Evolutionary conservation across 2,329 filamentous ascomycete genomes (phyloP), one percentile per base, ranked within the genome.

Genomic region (Penicillium sclerotigenum): DNA sequence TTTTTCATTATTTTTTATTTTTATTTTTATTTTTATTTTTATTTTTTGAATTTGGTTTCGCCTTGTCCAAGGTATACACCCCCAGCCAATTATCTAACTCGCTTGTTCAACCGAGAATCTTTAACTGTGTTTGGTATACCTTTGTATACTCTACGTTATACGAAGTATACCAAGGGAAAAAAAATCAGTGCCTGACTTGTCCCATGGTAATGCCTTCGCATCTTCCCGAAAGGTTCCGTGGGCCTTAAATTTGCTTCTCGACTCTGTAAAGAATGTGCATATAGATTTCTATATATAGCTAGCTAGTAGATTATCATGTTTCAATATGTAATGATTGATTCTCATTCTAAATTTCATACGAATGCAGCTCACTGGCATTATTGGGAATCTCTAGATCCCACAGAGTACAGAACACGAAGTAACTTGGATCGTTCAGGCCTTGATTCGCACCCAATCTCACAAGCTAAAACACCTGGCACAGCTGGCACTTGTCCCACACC

Each of bases 401-500:
- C n/a, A n/a, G n/a, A n/a, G n/a, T n/a, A 41, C 24, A 3, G 24
- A 46, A 46, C 29, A 46, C 28, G 4, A 16, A 33, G 48, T 33
- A n/a, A 13, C 24, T 33, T 13, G 11, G 18, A 36, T 24, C 6
- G 18, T 54, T 54, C 45, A 49, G 52, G 45, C 52, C 42, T 49
- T 42, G 28, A 47, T 54, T 41, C 45, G 11, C 52, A 54, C 43
- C 43, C 43, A 48, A 7, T 16, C 13, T n/a, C 26, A 14, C 14
- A 51, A 33, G 10, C 11, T 24, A 26, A 18, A 51, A 43, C 48
- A 22, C 8, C 24, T 49, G 34, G 47, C 20, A 50, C 28, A 26
- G 37, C 38, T 51, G 48, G 48, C 40, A 52, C 18, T 42, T 41
- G 58, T 60, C 41, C 58, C 58, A 56, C 58, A 54, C 31, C 24